Evolutionary conservation across 2,329 filamentous ascomycete species (phyloP), one percentile per base, ranked within the genome.

Genomic region (Phialocephala sp.): DNA sequence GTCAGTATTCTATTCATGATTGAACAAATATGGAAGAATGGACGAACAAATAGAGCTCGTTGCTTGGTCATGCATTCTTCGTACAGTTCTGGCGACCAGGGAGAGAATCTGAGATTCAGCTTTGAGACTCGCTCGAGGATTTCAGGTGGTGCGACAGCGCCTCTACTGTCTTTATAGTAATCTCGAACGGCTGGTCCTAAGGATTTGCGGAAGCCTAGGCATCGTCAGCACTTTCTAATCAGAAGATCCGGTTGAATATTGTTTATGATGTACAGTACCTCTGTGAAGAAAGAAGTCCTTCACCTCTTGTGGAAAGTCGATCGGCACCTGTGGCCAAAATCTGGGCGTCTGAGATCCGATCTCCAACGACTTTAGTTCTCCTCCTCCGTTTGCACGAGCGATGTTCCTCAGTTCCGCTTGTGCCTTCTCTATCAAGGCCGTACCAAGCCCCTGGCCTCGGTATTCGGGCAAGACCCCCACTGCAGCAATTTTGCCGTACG

Each of bases 261-360:
- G 69, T 1, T 37, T 60, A 70, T 1, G 65, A 67, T 8, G 73
- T 64, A 43, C 12, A 69, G 76, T 79, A 54, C 80, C 80, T 62
- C 80, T 76, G 61, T 80, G 78, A 8, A 71, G n/a, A 12, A 76
- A 74, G 66, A 82, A 83, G 3, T 77, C 69, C 27, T 79, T 77
- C 2, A 73, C 71, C 1, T 70, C 58, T 45, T 74, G 68, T 8
- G 77, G 70, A 39, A 82, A 71, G 59, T 81, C 77, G 1, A 72
- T 71, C 2, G 80, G 80, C 3, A 82, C 75, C 2, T 78, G 79
- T 5, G 80, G 80, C 79, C 80, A 83, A 65, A 82, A 80, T 18
- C 80, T 74, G 39, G 81, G 81, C 47, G 80, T 80, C 3, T 67
- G 61, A 37, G 75, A 77, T n/a, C 75, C 73, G n/a, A 78, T 70